Evolutionary conservation across 495 filamentous ascomycete species (phyloP).

Genomic region (Penicillium arizonense): DNA sequence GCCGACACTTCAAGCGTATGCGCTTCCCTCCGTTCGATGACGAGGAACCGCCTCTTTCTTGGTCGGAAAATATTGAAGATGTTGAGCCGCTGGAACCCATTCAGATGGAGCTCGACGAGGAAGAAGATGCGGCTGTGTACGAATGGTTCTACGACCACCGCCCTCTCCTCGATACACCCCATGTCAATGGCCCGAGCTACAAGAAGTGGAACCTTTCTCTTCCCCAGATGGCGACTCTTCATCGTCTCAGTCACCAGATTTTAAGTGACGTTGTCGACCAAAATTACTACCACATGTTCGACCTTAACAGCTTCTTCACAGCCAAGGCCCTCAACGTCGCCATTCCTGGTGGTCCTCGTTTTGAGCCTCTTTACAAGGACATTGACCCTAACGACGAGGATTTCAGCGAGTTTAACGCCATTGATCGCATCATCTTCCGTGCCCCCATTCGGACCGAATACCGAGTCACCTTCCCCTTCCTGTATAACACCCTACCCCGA

Average conservation of each 20-base stretch:
- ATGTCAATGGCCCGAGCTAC: conserved; percentile 96
- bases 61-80: conserved; percentile 98
- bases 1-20: conserved; percentile 98
- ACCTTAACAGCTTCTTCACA: conserved; percentile 90
- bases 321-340: conserved; percentile 98
- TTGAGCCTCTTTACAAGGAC: conserved; percentile 98
- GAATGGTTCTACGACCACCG: conserved; percentile 99
- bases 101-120: conserved; percentile 97
- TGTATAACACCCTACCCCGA: conserved; percentile 94
- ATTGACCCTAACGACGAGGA: conserved; percentile 99
- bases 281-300: conserved; percentile 99
- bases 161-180: conserved; percentile 84
- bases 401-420: conserved; percentile 99
- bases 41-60: conserved; percentile 95
- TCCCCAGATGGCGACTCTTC: conserved; percentile 94
- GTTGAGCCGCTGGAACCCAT: conserved; percentile 98
- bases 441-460: conserved; percentile 95
- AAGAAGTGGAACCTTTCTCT: conserved; percentile 93
- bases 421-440: conserved; percentile 98
- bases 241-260: conserved; percentile 87
- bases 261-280: conserved; percentile 90
- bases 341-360: conserved; percentile 93
- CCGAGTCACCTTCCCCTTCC: conserved; percentile 86
- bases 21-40: conserved; percentile 98
- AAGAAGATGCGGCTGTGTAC: conserved; percentile 86